Evolutionary conservation across 139 green algal species (phyloP).

Genomic region (Chlamydomonas incerta): DNA sequence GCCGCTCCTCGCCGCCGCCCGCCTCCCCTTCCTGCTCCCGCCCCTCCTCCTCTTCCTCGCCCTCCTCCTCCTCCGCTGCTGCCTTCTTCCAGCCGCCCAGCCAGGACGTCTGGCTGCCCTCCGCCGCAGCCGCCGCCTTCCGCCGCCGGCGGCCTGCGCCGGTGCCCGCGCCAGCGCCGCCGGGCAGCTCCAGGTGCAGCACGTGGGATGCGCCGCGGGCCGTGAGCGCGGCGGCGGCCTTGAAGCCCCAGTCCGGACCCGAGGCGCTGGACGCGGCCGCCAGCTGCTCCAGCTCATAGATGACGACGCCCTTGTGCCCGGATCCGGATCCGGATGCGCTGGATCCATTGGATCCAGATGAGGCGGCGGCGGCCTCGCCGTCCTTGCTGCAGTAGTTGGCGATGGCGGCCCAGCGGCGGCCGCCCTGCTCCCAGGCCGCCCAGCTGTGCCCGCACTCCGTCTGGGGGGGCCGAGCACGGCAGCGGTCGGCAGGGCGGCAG

Average conservation of each 20-base stretch:
- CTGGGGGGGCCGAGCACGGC: too few relatives aligned
- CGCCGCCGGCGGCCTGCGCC: background rate
- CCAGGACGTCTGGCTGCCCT: too few relatives aligned
- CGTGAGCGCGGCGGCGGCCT: constrained; percentile 1
- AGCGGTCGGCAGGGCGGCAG: too few relatives aligned
- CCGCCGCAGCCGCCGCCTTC: background rate
- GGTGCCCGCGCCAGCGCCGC: too few relatives aligned
- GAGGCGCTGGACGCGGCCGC: background rate
- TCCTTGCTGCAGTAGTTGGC: constrained; percentile 42
- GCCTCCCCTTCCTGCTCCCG: background rate
- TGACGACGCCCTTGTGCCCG: constrained; percentile 8
- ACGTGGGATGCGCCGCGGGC: constrained; percentile 5
- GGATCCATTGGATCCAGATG: too few relatives aligned
- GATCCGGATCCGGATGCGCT: too few relatives aligned
- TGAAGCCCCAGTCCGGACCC: constrained; percentile 34
- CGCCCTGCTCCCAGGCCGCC: background rate
- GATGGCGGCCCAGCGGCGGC: constrained; percentile 22
- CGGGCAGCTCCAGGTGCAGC: background rate
- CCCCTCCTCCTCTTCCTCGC: background rate
- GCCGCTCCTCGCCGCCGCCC: background rate
- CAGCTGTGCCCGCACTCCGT: constrained; percentile 39
- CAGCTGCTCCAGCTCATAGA: constrained; percentile 35
- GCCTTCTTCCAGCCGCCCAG: too few relatives aligned
- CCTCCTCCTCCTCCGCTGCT: too few relatives aligned
- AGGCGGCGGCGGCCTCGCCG: too few relatives aligned